Conservation (phyloP, 108 stramenopile genomes). For the Hondaea fermentalgiana region DNA sequence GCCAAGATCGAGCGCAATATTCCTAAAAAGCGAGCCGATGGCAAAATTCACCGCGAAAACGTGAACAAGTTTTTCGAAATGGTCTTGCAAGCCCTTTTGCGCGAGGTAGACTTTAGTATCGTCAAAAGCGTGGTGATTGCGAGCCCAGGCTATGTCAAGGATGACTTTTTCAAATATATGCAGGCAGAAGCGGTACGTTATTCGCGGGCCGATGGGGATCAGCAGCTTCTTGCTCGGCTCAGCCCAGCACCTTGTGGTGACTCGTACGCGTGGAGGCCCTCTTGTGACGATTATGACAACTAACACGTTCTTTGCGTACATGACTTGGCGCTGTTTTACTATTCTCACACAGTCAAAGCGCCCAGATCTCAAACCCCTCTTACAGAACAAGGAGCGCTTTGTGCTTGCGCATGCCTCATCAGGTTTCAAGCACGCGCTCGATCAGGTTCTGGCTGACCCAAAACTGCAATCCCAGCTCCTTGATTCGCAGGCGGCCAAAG, state of each 20-base stretch:
- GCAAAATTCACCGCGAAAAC: constrained; percentile 69
- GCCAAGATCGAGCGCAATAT: constrained; percentile 80
- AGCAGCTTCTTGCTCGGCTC: no score
- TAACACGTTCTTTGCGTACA: no score
- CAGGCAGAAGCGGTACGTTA: constrained; percentile 54
- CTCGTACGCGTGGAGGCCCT: no score
- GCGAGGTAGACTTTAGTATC: constrained; percentile 72
- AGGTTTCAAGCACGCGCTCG: constrained; percentile 88
- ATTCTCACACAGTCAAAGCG: not conserved
- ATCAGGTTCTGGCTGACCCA: constrained; percentile 79
- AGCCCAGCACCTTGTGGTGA: no score
- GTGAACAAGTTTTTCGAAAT: constrained; percentile 77
- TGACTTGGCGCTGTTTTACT: no score
- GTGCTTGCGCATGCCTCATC: constrained; percentile 77
- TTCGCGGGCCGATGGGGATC: no score
- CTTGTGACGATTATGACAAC: no score
- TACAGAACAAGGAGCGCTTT: constrained; percentile 84
- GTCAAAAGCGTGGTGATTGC: constrained; percentile 78
- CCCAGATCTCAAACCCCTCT: constrained; percentile 32
- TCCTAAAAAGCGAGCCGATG: constrained; percentile 81
- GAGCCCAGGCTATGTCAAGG: constrained; percentile 83
- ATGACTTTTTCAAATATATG: constrained; percentile 81
- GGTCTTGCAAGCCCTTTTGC: constrained; percentile 75
- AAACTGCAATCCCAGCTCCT: constrained; percentile 64
- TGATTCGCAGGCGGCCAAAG: constrained; percentile 73